These are phyloP conservation scores for Trichoderma pleuroti DNA, from an alignment of 2,329 filamentous ascomycete genomes.

Conservation along the genomic window DNA sequence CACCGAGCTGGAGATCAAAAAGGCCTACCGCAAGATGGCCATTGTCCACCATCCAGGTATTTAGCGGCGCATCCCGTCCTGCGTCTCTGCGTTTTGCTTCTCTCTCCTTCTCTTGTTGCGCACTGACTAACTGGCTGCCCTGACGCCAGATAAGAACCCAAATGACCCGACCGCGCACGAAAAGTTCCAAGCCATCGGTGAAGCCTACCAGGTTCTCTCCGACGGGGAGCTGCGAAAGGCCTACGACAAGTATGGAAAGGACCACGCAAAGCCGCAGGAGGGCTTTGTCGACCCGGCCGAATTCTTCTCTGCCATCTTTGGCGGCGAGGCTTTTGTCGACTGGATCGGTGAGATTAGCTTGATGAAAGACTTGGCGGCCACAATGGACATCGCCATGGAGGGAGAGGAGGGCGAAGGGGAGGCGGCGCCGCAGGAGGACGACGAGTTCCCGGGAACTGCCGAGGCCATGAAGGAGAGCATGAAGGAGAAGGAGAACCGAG, in stretches of 20 bases:
- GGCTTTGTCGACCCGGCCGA: conserved; percentile 95
- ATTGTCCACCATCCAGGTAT: conserved; percentile 87
- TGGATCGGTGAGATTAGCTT: conserved; percentile 97
- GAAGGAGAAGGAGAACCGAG: conserved; percentile 36
- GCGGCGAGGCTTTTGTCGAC: conserved; percentile 91
- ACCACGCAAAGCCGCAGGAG: conserved; percentile 82
- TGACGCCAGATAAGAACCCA: conserved; percentile 81
- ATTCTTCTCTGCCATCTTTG: conserved; percentile 98
- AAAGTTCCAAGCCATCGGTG: conserved; percentile 85
- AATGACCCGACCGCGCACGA: conserved; percentile 90
- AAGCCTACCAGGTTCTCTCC: conserved; percentile 77
- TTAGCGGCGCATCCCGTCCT: conserved; percentile 23
- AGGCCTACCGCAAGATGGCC: conserved; percentile 90
- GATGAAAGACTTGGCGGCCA: conserved; percentile 97
- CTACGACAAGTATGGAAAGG: conserved; percentile 97
- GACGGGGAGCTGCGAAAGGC: conserved; percentile 81
- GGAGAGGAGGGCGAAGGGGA: conserved; percentile 57
- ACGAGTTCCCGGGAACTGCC: conserved; percentile 57
- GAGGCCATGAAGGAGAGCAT: conserved; percentile 56
- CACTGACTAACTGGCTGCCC: background rate
- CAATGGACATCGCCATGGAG: conserved; percentile 95
- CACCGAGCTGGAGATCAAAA: conserved; percentile 91
- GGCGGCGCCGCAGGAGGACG: conserved; percentile 48
- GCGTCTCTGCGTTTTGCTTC: background rate
- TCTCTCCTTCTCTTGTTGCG: background rate